Conservation (phyloP, 805 yeast species). For the Barnettozyma vustinii region DNA sequence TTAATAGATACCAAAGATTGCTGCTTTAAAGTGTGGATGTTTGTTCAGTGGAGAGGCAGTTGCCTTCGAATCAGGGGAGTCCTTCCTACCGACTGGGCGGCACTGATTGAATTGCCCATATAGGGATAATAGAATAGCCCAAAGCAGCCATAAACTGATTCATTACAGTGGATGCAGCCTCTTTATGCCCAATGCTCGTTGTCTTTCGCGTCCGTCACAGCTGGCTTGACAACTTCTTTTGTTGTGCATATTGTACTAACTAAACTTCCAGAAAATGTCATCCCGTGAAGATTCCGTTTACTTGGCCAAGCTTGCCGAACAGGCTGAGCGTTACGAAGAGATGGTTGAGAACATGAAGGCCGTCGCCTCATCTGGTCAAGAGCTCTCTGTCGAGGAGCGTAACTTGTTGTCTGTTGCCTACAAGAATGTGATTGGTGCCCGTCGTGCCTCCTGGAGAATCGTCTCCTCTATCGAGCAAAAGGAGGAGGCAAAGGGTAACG, state of each 20-base stretch:
- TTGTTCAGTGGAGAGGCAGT: not conserved
- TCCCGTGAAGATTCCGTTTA: conserved; percentile 98
- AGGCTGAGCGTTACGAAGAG: conserved; percentile 99
- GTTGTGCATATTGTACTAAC: not conserved
- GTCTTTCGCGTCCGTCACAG: not conserved
- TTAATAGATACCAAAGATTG: not conserved
- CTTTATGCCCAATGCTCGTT: not conserved
- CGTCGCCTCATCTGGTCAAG: conserved; percentile 94
- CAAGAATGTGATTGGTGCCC: conserved; percentile 97
- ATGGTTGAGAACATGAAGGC: conserved; percentile 98
- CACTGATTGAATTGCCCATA: not conserved
- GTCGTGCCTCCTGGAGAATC: conserved; percentile 99
- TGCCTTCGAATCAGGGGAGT: conserved; percentile 9
- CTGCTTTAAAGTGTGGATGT: not conserved
- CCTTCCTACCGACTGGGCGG: not conserved
- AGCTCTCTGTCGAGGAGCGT: conserved; percentile 95
- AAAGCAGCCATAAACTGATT: too few species aligned
- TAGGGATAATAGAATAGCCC: not conserved
- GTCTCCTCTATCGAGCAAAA: conserved; percentile 97
- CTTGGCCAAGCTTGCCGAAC: conserved; percentile 97
- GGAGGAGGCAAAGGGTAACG: conserved; percentile 95
- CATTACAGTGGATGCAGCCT: not conserved
- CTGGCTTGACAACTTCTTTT: not conserved
- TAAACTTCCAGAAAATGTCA: conserved; percentile 45
- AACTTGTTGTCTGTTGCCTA: conserved; percentile 95